Percentiles rank a stretch among this genome's conserved stretches.
Conservation (phyloP, 2,329 filamentous ascomycete species). For the Aureobasidium sp. region DNA sequence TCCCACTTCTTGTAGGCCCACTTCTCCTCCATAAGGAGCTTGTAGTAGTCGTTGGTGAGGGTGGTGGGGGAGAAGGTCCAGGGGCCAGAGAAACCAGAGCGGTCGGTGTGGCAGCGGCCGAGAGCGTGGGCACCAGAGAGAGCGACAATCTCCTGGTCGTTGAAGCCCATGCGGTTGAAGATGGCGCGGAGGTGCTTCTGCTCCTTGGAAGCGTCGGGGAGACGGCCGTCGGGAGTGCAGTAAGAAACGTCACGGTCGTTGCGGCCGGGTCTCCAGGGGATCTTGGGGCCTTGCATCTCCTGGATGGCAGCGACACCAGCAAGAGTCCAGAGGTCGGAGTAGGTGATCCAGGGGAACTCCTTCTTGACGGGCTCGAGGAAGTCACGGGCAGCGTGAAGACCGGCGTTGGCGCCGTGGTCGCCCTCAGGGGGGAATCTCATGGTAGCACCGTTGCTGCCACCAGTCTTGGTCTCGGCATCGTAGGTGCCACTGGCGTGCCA, state of each 20-base stretch:
- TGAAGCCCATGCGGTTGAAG: conserved; percentile 96
- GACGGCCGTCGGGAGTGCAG: conserved; percentile 89
- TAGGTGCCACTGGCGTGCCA: conserved; percentile 95
- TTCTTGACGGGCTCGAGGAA: conserved; percentile 88
- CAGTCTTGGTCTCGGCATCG: conserved; percentile 78
- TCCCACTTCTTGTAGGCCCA: conserved; percentile 87
- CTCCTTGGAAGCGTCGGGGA: conserved; percentile 72
- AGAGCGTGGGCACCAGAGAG: conserved; percentile 78
- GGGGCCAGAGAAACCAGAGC: conserved; percentile 78
- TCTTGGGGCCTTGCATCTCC: conserved; percentile 83
- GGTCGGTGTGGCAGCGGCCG: conserved; percentile 81
- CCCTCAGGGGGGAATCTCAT: conserved; percentile 91
- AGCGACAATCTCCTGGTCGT: conserved; percentile 93
- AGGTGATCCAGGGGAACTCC: conserved; percentile 89
- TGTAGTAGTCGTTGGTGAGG: conserved; percentile 92
- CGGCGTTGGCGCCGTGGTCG: conserved; percentile 88
- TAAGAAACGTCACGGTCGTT: conserved; percentile 66
- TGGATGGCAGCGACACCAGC: conserved; percentile 77
- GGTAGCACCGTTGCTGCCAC: conserved; percentile 90
- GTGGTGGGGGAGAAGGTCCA: conserved; percentile 91
- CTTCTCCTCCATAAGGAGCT: conserved; percentile 79
- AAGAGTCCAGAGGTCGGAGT: conserved; percentile 96
- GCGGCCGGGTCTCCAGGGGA: conserved; percentile 85
- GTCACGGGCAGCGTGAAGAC: conserved; percentile 74
- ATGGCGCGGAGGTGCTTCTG: conserved; percentile 78